phyloP scores from a whole-genome alignment of 495 filamentous ascomycete genomes.

The Penicillium angulare region DNA sequence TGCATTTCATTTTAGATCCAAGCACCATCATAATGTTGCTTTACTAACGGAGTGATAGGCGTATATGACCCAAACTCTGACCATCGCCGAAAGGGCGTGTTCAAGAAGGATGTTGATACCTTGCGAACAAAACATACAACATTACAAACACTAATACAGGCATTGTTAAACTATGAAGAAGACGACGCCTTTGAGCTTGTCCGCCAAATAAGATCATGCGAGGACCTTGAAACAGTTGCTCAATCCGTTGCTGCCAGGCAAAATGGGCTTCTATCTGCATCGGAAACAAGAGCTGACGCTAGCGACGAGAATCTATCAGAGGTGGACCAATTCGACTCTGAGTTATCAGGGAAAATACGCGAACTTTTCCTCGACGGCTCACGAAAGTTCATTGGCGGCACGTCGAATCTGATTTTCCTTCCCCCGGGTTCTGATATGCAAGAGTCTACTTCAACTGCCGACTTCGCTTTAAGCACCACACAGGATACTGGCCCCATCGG shows the following conservation, averaged over 20 bases:
- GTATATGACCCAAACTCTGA: slow-evolving; percentile 96
- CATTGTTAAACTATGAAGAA: slow-evolving; percentile 79
- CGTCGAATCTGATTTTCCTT: slow-evolving; percentile 90
- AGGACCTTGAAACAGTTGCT: slow-evolving; percentile 86
- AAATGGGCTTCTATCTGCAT: slow-evolving; percentile 28
- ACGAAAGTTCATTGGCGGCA: slow-evolving; percentile 90
- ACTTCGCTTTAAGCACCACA: slow-evolving; percentile 11
- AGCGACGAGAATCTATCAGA: slow-evolving; percentile 25
- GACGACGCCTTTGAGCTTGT: slow-evolving; percentile 81
- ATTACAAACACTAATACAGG: slow-evolving; percentile 86
- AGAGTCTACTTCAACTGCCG: slow-evolving; percentile 36
- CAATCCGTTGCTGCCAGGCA: slow-evolving; percentile 68
- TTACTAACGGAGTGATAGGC: slow-evolving; percentile 33
- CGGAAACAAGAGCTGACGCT: slow-evolving; percentile 15
- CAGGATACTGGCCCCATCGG: slow-evolving; percentile 50
- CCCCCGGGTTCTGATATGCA: slow-evolving; percentile 51
- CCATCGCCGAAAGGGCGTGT: slow-evolving; percentile 93
- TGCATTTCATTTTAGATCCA: background rate
- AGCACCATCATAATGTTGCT: background rate
- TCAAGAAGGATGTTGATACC: slow-evolving; percentile 90
- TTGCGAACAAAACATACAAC: slow-evolving; percentile 85
- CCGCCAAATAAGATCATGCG: slow-evolving; percentile 83
- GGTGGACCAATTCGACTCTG: slow-evolving; percentile 71
- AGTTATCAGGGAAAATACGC: slow-evolving; percentile 90
- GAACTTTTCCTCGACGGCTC: slow-evolving; percentile 88